These are phyloP conservation scores for Picea mariana DNA, from an alignment of 83 land plant genomes.

Conservation along the genomic window DNA sequence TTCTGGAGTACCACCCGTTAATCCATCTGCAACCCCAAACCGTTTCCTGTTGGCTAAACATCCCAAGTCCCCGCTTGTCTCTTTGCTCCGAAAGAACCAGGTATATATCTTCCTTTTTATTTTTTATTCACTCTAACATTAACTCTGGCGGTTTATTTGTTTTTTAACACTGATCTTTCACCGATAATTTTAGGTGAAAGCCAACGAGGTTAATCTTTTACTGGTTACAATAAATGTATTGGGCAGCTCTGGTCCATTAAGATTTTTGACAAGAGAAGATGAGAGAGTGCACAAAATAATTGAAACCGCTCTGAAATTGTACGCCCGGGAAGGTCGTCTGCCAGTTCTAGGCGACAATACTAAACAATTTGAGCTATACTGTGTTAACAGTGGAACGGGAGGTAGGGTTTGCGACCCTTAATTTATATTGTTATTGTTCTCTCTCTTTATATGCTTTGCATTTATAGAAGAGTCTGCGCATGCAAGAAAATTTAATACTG, in stretches of 20 bases:
- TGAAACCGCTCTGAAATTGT: conserved; percentile 53
- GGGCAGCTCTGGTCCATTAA: conserved; percentile 74
- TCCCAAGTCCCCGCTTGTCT: conserved; percentile 4
- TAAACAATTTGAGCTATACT: conserved; percentile 53
- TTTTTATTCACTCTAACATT: neutral
- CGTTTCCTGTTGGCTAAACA: neutral
- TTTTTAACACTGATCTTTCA: neutral
- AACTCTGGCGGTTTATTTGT: neutral
- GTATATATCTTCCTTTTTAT: neutral
- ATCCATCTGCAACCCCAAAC: neutral
- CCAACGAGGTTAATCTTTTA: conserved; percentile 27
- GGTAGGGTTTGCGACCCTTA: conserved; percentile 24
- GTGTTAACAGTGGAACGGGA: conserved; percentile 44
- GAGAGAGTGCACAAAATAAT: conserved; percentile 57
- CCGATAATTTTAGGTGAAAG: conserved; percentile 25
- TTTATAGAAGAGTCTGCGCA: no score
- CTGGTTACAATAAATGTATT: conserved; percentile 55
- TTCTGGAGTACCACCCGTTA: no score
- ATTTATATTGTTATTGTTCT: neutral
- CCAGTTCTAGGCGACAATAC: conserved; percentile 61
- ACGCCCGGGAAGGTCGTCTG: conserved; percentile 66
- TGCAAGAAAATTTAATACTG: no score
- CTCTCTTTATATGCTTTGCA: neutral
- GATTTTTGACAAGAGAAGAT: conserved; percentile 53
- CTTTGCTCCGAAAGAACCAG: conserved; percentile 9